Evolutionary conservation across 192 early-diverging fungal species (phyloP).

Genomic region (Phlyctochytrium arcticum): DNA sequence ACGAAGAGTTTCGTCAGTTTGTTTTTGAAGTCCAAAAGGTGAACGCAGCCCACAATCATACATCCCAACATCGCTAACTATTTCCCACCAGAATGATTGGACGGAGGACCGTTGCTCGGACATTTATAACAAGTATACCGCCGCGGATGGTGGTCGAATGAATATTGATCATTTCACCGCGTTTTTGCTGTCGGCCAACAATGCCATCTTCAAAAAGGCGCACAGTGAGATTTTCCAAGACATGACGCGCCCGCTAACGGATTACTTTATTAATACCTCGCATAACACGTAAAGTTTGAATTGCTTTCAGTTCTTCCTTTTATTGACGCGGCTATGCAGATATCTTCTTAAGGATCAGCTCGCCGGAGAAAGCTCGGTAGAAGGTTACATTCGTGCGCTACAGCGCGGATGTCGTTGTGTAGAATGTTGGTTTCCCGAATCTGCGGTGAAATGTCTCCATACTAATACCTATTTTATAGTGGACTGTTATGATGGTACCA

Average conservation of each 20-base stretch:
- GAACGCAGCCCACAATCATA: background rate
- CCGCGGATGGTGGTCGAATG: slow-evolving; percentile 43
- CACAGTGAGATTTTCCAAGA: slow-evolving; percentile 53
- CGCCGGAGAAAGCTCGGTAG: slow-evolving; percentile 70
- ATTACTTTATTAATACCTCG: slow-evolving; percentile 82
- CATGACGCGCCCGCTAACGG: slow-evolving; percentile 65
- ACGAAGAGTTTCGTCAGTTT: slow-evolving; percentile 54
- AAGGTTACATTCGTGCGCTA: slow-evolving; percentile 82
- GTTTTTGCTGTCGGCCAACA: slow-evolving; percentile 62
- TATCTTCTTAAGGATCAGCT: slow-evolving; percentile 83
- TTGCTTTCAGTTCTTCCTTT: too few species aligned
- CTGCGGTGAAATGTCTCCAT: slow-evolving; percentile 5
- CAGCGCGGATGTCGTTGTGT: slow-evolving; percentile 84
- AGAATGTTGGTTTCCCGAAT: slow-evolving; percentile 49
- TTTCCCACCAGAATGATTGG: slow-evolving; percentile 24
- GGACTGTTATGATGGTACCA: slow-evolving; percentile 86
- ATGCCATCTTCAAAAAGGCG: slow-evolving; percentile 49
- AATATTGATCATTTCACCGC: slow-evolving; percentile 61
- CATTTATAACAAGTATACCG: slow-evolving; percentile 53
- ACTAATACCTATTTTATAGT: slow-evolving; percentile 43
- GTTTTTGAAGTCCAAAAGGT: slow-evolving; percentile 58
- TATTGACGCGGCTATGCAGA: background rate
- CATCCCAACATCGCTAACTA: background rate
- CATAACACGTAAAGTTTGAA: slow-evolving; percentile 84
- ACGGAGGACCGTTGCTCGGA: slow-evolving; percentile 47